Percentiles rank a stretch among this genome's conserved stretches.
phyloP scores from a whole-genome alignment of 2,329 filamentous ascomycete genomes.

The Colletotrichum endophyticum region DNA sequence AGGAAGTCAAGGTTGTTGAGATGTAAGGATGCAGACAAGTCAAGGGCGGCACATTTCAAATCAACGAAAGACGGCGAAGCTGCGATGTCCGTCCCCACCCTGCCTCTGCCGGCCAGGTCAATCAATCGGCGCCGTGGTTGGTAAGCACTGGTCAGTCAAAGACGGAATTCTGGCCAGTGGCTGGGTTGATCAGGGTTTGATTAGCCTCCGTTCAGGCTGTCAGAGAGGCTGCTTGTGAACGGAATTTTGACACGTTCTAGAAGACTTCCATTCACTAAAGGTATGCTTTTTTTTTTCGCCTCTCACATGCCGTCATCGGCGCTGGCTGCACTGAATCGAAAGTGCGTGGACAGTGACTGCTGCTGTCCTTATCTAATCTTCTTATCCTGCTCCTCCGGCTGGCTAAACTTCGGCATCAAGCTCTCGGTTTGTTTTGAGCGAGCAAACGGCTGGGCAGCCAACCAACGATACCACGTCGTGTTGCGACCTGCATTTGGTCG shows the following conservation, averaged over 20 bases:
- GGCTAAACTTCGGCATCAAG: not conserved
- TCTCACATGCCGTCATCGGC: conserved; percentile 1
- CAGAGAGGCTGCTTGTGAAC: not conserved
- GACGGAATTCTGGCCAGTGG: not conserved
- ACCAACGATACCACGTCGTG: not conserved
- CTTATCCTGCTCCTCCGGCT: not conserved
- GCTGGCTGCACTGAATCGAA: not conserved
- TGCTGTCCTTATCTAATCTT: not conserved
- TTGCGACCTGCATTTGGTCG: not conserved
- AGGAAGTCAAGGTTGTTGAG: not conserved
- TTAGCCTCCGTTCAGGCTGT: not conserved
- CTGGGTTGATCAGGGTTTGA: not conserved
- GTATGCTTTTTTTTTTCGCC: not conserved
- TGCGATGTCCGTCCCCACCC: conserved; percentile 1
- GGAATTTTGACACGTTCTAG: not conserved
- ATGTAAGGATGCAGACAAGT: not conserved
- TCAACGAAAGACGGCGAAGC: not conserved
- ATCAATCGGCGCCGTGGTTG: not conserved
- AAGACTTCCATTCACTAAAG: not conserved
- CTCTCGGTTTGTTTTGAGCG: not conserved
- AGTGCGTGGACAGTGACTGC: not conserved
- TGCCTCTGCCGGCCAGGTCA: not conserved
- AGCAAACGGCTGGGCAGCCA: not conserved
- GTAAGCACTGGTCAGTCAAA: conserved; percentile 1
- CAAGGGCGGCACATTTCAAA: conserved; percentile 9